Base-by-base conservation (phyloP, 768 basidiomycete species). In the Filobasidium wieringae region DNA sequence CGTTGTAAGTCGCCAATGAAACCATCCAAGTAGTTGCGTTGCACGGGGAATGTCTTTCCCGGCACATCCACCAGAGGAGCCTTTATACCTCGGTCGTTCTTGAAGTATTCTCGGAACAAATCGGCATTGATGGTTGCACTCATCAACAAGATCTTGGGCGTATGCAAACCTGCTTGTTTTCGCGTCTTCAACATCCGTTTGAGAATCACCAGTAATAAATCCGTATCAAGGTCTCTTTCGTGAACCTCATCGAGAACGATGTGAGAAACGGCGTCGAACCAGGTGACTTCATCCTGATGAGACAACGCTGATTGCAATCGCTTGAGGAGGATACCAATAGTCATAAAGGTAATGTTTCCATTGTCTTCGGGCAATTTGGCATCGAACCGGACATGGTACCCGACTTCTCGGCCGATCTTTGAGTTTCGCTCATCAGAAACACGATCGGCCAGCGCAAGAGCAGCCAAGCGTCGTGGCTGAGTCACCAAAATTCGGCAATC, bases 161-260 rank as follows among this genome's bases (percentile, higher is more conserved):
- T 80, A 11, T 80, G 79, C 62, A 80, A 80, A 6, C 80, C 77
- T 69, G 80, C 84, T 19, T 39, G 45, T 29, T 53, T 51, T 64
- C 90, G 81, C 58, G 88, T 84, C 6, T 79, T 80, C 67, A 92
- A 73, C 24, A 92, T 74, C 24, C 87, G 81, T 72, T 92, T 91
- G 55, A 97, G 79, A 5, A 91, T 88, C 57, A 90, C 87, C 17
- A 97, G 80, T 40, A 90, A 75, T 24, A 95, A 76, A 72, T 95
- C 92, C 0, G 88, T 92, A 68, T 95, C 90, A 59, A 93, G 82
- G 64, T 93, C 89, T 29, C 92, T 84, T 74, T 95, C 92, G 72
- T 97, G 92, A 3, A 90, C 91, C 75, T 97, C 91, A 71, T 97
- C 92, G 27, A 96, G 88, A 43, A 95, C 74, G 58, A 97, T 81